Base-by-base conservation (phyloP, 805 yeast species). In the Ogataea degrootiae region DNA sequence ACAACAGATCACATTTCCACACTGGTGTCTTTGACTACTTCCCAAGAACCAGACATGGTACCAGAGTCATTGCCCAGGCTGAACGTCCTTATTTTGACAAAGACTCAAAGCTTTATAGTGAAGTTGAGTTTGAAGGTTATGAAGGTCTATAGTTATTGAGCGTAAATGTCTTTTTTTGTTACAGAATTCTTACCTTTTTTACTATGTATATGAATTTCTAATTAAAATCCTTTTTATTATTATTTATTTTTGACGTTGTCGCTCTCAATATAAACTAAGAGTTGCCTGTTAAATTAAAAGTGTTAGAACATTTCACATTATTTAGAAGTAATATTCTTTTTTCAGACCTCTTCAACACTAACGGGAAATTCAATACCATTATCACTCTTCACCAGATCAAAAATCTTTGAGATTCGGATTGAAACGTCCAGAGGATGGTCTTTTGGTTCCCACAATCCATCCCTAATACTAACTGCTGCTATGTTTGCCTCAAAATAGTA, bases 401-500 rank as follows among this genome's bases (percentile, higher is more conserved):
- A 63, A 15, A 69, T 57, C 23, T 60, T 65, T 71, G 75, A 70
- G 41, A 77, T 71, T 37, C 68, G 55, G 17, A 74, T 54, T n/a
- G 79, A 69, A 57, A 77, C 82, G 6, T 60, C 69, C 58, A 68
- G 66, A 1, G 80, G 61, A 5, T 58, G 49, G 5, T 42, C 46
- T 5, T 50, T 59, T 44, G 70, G 67, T 50, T 70, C 70, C 11
- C 58, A 55, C 45, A 61, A 65, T 4, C 77, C 76, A 19, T 59
- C 65, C 5, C 55, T 45, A 35, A 80, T 65, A 44, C 73, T 74
- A 42, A 66, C 57, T 2, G 79, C 83, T 17, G 73, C 74, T 3
- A 75, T 78, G 54, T 77, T 72, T 0, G 83, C 83, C 60, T 80
- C 83, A 59, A 71, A 73, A 51, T 73, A 73, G 59, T 77, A 72